Base-by-base conservation (phyloP, 192 early-diverging fungal species). In the Umbelopsis isabellina region DNA sequence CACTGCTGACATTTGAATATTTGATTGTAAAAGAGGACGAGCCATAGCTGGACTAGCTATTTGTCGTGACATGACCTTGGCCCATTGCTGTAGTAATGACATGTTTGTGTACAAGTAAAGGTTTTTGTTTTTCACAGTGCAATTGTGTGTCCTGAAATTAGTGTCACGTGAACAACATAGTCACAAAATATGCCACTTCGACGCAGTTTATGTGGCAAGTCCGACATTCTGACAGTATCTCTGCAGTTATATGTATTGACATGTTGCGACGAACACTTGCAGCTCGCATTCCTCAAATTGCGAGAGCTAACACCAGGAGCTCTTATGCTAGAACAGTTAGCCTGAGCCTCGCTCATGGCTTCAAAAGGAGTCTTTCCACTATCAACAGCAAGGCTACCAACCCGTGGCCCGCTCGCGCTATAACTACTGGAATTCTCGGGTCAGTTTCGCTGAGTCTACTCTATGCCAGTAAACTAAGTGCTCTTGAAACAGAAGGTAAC, bases 51-150 rank as follows among this genome's bases (percentile, higher is more conserved):
- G 55, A 30, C 30, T 61, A 35, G 27, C 55, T 25, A 61, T 27
- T 16, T 25, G 55, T 30, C 55, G 55, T 30, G 55, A 35, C 27
- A 61, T n/a, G 9, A 33, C 33, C 33, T 25, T 61, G 16, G 55
- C 30, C 55, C 55, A 61, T 35, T 61, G 55, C 30, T 61, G 55
- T 27, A 61, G 55, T 61, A 61, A 61, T 61, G 55, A 61, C 55
- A 61, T 61, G 55, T 30, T 55, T 11, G 10, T 35, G 25, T 4
- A 18, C 3, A 18, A 16, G 30, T 25, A 25, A 25, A 12, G 55
- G 18, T 35, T 35, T 35, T 61, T 61, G 27, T 27, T 61, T 25
- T 61, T 61, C 37, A 8, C 9, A 61, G 13, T 30, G 27, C 5
- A 25, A 61, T 16, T 61, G 27, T 52, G 22, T 35, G 16, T 16